phyloP scores from a whole-genome alignment of 1,284 basidiomycete species.

The Marasmius sp. region DNA sequence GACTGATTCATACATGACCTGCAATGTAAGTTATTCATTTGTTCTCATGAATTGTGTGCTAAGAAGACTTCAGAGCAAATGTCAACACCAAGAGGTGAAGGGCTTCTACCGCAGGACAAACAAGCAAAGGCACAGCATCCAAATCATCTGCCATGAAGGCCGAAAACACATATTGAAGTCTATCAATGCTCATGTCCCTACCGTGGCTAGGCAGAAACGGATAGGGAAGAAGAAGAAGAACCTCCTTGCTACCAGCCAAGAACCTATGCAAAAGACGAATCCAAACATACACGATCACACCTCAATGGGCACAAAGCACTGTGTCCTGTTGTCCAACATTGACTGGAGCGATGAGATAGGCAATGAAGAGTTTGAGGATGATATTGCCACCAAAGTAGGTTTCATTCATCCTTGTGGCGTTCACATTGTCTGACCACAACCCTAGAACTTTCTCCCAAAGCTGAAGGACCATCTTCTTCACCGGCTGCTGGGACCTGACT shows the following conservation, averaged over 20 bases:
- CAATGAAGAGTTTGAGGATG: background rate
- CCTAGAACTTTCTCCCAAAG: too few species aligned
- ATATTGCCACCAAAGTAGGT: too few species aligned
- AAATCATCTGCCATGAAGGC: background rate
- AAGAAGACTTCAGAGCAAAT: background rate
- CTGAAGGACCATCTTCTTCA: background rate
- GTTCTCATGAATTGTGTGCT: background rate
- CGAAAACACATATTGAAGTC: background rate
- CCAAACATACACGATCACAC: background rate
- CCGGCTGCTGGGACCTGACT: background rate
- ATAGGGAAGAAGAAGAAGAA: too few species aligned
- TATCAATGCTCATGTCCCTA: too few species aligned
- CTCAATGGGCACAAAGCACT: background rate
- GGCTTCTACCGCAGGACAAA: background rate
- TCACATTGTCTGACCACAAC: too few species aligned
- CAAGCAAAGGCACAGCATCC: background rate
- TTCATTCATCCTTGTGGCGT: too few species aligned
- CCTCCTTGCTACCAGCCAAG: background rate
- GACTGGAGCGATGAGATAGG: background rate
- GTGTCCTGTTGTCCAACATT: background rate
- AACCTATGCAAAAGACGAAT: background rate
- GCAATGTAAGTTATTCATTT: background rate
- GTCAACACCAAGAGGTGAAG: background rate
- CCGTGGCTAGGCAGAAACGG: too few species aligned
- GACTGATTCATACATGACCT: constrained; percentile 7